These are phyloP conservation scores for Antrodiella citrinella DNA, from an alignment of 768 basidiomycete genomes.

Conservation along the genomic window DNA sequence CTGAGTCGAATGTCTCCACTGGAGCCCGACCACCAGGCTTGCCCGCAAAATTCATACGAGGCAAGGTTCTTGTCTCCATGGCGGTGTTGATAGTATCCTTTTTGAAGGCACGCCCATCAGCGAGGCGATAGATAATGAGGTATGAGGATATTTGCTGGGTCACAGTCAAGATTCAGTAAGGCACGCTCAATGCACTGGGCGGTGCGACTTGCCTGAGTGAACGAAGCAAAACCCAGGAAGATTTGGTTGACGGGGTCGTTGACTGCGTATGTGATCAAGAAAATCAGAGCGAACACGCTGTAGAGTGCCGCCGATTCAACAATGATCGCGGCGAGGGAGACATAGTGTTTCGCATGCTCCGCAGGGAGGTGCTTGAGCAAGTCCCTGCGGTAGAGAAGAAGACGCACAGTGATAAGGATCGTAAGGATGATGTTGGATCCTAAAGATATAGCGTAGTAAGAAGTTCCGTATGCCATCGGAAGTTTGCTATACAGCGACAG, in stretches of 20 bases:
- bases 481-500: slow-evolving; percentile 31
- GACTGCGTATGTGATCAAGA: slow-evolving; percentile 18
- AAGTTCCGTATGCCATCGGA: slow-evolving; percentile 15
- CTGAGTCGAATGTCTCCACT: no score
- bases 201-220: not conserved
- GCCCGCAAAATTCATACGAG: no score
- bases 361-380: slow-evolving; percentile 6
- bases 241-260: slow-evolving; percentile 4
- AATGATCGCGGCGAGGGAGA: slow-evolving; percentile 16
- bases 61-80: no score
- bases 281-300: slow-evolving; percentile 17
- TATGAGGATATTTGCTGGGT: slow-evolving; percentile 4
- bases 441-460: slow-evolving; percentile 20
- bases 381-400: slow-evolving; percentile 14
- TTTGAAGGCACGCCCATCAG: slow-evolving; percentile 1
- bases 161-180: not conserved
- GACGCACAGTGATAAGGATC: slow-evolving; percentile 14
- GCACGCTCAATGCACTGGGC: not conserved
- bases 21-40: no score
- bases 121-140: slow-evolving; percentile 4
- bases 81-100: no score
- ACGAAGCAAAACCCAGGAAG: not conserved
- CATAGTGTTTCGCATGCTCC: slow-evolving; percentile 15
- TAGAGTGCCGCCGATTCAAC: slow-evolving; percentile 22
- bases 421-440: slow-evolving; percentile 20